A percentile compares a stretch with the other conserved stretches of the same genome.
Evolutionary conservation across 805 yeast species (phyloP).

Genomic region (Saccharomyces jurei): DNA sequence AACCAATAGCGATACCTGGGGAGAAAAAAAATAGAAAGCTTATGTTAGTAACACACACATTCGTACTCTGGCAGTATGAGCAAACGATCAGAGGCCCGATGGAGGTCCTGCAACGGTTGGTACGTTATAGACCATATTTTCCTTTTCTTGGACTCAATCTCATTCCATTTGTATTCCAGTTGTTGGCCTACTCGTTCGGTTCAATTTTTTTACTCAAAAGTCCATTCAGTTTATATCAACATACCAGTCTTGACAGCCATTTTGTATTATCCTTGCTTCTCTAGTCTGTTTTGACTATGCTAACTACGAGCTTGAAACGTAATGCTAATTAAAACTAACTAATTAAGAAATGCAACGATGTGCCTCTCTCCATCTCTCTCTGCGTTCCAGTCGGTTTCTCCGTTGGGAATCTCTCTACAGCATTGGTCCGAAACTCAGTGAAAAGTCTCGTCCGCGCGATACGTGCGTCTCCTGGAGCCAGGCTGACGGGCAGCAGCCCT

Average conservation of each 20-base stretch:
- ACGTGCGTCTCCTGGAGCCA: background rate
- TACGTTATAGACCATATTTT: background rate
- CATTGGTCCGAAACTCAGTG: background rate
- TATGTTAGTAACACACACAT: conserved; percentile 28
- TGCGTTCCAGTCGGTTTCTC: background rate
- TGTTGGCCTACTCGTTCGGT: background rate
- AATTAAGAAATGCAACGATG: background rate
- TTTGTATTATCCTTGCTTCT: conserved; percentile 3
- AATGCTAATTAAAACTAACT: background rate
- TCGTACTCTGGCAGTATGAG: background rate
- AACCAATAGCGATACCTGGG: conserved; percentile 88
- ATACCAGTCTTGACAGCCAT: conserved; percentile 52
- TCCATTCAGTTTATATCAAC: conserved; percentile 12
- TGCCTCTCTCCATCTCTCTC: background rate
- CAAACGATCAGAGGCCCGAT: background rate
- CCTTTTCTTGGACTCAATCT: background rate
- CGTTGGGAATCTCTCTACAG: background rate
- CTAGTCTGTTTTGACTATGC: background rate
- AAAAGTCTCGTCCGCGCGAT: background rate
- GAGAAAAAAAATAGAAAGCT: background rate
- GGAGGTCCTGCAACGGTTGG: background rate
- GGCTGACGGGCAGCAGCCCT: background rate
- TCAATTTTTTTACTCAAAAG: background rate
- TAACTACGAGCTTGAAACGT: background rate
- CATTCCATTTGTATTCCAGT: background rate